Base-by-base conservation (phyloP, 345 rosid species). In the Citrus maxima region DNA sequence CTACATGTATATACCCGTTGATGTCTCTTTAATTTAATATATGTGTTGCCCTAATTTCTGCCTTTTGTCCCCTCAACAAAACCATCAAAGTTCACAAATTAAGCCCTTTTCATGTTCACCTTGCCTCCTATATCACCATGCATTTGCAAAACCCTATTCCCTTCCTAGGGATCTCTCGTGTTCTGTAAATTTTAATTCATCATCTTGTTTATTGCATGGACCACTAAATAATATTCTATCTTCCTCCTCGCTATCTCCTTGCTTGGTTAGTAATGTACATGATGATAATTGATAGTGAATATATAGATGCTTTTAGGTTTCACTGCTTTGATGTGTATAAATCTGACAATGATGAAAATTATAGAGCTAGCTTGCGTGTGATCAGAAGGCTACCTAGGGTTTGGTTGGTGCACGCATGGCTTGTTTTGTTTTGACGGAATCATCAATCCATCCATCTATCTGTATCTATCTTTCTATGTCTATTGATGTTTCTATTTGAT, bases 31-130 rank as follows among this genome's bases (percentile, higher is more conserved):
- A 38, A 73, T 80, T 25, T 84, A 80, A 80, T 86, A 86, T 84
- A 80, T 75, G 81, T 76, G 51, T 76, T 79, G 54, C 90, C 93
- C 85, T 82, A 87, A 90, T 79, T 84, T 85, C 87, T 80, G 93
- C 89, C 86, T 70, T 71, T 55, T 87, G 92, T 88, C 92, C 89
- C 92, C 92, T 85, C 87, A 88, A 86, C 92, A 90, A 88, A 90
- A 82, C 86, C 83, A 87, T 90, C 80, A 85, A 88, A 88, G 66
- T 86, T 84, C 70, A 72, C 89, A 87, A 88, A 87, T 85, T 70
- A 77, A 49, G 62, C 78, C 72, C 69, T 79, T 74, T 81, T 78
- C 42, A 68, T 85, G 85, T 86, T 81, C 83, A 70, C 84, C 82
- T 86, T 90, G 89, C 88, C 93, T 87, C 91, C 91, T 80, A 59